Evolutionary conservation across 2,329 filamentous ascomycete species (phyloP).

Genomic region (Fusarium mangiferae): DNA sequence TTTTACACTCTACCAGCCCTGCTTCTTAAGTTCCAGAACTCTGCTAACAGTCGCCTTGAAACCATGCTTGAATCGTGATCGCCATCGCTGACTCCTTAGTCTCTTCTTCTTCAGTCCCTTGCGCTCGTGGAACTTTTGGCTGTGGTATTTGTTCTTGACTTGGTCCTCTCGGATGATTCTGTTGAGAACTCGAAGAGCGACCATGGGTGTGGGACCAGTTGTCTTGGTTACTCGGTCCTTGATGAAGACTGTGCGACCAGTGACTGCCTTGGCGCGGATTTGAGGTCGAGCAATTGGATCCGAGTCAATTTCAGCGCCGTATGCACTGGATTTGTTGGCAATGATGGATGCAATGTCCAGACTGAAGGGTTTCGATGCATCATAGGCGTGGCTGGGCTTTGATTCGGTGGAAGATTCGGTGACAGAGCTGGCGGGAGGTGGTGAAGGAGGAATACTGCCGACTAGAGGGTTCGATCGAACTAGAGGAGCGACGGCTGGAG

Average conservation of each 20-base stretch:
- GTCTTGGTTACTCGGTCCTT: conserved; percentile 42
- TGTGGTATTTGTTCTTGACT: conserved; percentile 63
- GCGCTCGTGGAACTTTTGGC: conserved; percentile 79
- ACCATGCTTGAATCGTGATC: conserved; percentile 72
- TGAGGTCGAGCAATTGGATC: conserved; percentile 46
- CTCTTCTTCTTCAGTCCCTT: conserved; percentile 82
- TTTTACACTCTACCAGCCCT: conserved; percentile 74
- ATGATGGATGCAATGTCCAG: conserved; percentile 52
- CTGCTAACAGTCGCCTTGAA: conserved; percentile 73
- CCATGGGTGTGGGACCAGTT: conserved; percentile 53
- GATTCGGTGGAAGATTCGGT: neutral
- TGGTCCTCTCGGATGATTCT: conserved; percentile 61
- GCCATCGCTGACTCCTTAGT: conserved; percentile 75
- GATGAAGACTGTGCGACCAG: conserved; percentile 53
- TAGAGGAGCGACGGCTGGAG: conserved; percentile 4
- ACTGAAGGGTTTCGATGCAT: conserved; percentile 40
- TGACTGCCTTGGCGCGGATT: conserved; percentile 48
- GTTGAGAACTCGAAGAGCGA: conserved; percentile 57
- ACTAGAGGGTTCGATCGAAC: conserved; percentile 15
- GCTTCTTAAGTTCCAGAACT: conserved; percentile 75
- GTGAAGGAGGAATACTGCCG: conserved; percentile 4
- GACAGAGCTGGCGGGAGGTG: conserved; percentile 20
- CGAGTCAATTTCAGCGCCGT: conserved; percentile 19
- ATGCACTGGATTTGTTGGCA: conserved; percentile 45
- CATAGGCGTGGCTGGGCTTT: conserved; percentile 37